phyloP scores from a whole-genome alignment of 257 asterid genomes.

The Penstemon barbatus region DNA sequence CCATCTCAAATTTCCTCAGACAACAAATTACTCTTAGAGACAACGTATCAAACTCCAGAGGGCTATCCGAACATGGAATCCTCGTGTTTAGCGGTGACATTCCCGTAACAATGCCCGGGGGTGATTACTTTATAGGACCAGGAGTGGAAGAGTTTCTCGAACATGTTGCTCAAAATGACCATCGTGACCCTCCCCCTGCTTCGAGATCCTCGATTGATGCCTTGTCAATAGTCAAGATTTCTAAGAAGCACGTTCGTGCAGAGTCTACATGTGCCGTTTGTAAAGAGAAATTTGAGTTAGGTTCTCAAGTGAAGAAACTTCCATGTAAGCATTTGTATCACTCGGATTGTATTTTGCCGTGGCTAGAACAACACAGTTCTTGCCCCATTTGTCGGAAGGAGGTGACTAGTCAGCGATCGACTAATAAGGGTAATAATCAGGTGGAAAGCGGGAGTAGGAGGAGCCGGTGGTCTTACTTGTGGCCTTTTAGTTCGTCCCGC shows the following conservation, averaged over 20 bases:
- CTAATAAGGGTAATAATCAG: constrained; percentile 23
- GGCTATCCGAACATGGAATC: constrained; percentile 36
- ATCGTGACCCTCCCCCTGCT: constrained; percentile 71
- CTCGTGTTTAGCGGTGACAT: constrained; percentile 81
- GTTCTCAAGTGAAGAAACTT: constrained; percentile 61
- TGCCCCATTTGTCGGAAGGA: constrained; percentile 92
- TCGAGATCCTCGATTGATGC: constrained; percentile 70
- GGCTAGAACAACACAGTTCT: constrained; percentile 75
- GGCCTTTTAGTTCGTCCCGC: too few relatives aligned
- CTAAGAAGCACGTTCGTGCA: constrained; percentile 69
- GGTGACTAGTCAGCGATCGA: constrained; percentile 33
- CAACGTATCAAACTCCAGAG: constrained; percentile 33
- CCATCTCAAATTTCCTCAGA: constrained; percentile 67
- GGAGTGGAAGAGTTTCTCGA: constrained; percentile 85
- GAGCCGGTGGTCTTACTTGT: too few relatives aligned
- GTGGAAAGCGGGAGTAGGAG: constrained; percentile 40
- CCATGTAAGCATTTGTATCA: constrained; percentile 88
- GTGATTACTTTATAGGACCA: constrained; percentile 81
- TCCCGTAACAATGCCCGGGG: constrained; percentile 81
- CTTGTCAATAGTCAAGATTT: constrained; percentile 69
- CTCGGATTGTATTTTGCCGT: constrained; percentile 80
- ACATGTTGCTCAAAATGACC: constrained; percentile 51
- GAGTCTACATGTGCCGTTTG: constrained; percentile 84
- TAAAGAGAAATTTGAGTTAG: constrained; percentile 74
- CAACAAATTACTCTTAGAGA: constrained; percentile 52